Conservation (phyloP, 805 yeast genomes). For the Candida sanyiensis region DNA sequence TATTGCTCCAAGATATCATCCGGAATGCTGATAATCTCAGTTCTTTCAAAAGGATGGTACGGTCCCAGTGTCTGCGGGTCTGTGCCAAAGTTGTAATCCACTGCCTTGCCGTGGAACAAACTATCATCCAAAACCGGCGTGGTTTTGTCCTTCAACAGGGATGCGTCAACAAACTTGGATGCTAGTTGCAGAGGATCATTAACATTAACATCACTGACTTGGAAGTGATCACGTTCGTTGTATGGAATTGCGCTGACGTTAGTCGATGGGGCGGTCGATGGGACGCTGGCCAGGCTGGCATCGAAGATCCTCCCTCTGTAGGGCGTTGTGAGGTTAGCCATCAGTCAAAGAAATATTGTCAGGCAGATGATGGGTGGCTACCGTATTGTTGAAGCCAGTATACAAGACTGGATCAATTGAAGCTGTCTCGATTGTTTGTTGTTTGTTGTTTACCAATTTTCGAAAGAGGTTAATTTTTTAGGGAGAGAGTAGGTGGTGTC, state of each 20-base stretch:
- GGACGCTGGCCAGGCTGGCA: conserved; percentile 1
- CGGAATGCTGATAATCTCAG: conserved; percentile 66
- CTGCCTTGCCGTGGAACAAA: conserved; percentile 47
- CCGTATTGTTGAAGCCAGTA: not conserved
- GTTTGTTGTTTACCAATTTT: conserved; percentile 6
- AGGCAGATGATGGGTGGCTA: not conserved
- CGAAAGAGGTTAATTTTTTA: conserved; percentile 3
- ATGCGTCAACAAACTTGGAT: conserved; percentile 52
- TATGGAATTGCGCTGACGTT: conserved; percentile 12
- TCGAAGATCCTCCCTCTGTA: conserved; percentile 20
- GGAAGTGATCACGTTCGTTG: conserved; percentile 28
- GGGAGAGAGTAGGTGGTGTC: not conserved
- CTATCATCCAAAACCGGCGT: conserved; percentile 49
- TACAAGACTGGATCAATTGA: not conserved
- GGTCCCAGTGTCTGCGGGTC: conserved; percentile 38
- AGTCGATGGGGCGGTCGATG: conserved; percentile 8
- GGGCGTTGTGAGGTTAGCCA: conserved; percentile 25
- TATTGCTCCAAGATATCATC: conserved; percentile 73
- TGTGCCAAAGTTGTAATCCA: conserved; percentile 62
- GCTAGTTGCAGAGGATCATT: conserved; percentile 48
- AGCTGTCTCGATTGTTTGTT: too few species aligned
- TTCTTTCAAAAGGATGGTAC: conserved; percentile 73
- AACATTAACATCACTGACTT: conserved; percentile 28
- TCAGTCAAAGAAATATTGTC: conserved; percentile 6
- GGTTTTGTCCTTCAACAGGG: conserved; percentile 53